Base-by-base conservation (phyloP, 73 alveolate genomes). In the Tetrahymena borealis region DNA sequence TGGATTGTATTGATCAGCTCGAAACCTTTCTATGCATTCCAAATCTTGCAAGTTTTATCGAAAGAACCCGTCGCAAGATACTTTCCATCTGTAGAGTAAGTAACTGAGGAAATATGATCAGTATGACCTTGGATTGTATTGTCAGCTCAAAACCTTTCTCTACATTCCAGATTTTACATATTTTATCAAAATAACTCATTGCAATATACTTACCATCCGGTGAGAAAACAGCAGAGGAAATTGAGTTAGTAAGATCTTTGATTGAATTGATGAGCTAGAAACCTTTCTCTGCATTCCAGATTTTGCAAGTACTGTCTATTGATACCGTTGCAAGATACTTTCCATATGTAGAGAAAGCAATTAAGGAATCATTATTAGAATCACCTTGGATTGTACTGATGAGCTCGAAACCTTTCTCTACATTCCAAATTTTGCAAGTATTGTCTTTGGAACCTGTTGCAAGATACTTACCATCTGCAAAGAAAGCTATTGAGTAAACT, bases 51-150 rank as follows among this genome's bases (percentile, higher is more conserved):
- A 77, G 92, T 95, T 2, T 93, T 78, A 92, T 95, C 97, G 90
- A 92, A 91, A 40, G 94, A 40, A 15, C 96, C 97, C 91, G 96
- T 95, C 78, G 94, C 91, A 78, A 95, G 94, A 95, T 95, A 95
- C 94, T 93, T 95, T 32, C 97, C 97, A 95, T 95, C 96, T 16
- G 97, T 95, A 39, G 96, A 91, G 92, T 92, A 95, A 92, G 94
- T 38, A 37, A 95, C 94, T 39, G 95, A 12, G 90, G 95, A 92
- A 38, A 95, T 93, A 90, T 95, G 94, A 78, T 90, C 93, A 90
- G 90, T 95, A 92, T 95, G 97, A 35, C 94, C 97, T 93, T 93
- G 92, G 33, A 92, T 92, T 78, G 91, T 95, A 38, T 93, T 95
- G 38, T 78, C 18, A 92, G 94, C 43, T 39, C 43, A 7, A 7